These are phyloP conservation scores for Nakaseomyces bracarensis DNA, from an alignment of 1,139 yeast genomes.

Conservation along the genomic window DNA sequence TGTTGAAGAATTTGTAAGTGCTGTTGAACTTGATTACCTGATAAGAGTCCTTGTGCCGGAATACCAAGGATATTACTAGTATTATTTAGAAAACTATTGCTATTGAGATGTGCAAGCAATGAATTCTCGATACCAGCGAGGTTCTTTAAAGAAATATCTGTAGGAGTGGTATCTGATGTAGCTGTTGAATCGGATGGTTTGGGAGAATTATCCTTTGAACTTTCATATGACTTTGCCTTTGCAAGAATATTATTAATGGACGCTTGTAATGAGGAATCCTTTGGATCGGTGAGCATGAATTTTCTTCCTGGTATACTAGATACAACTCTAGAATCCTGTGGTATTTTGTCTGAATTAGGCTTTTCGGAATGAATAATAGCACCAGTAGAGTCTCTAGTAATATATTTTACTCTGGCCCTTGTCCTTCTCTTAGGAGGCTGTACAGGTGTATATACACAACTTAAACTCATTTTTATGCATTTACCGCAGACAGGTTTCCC, in stretches of 20 bases:
- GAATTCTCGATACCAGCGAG: constrained; percentile 5
- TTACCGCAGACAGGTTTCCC: constrained; percentile 69
- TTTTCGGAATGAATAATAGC: constrained; percentile 4
- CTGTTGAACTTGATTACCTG: constrained; percentile 6
- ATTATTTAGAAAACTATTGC: constrained; percentile 1
- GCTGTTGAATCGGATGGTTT: neutral
- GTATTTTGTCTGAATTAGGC: constrained; percentile 1
- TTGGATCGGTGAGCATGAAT: constrained; percentile 5
- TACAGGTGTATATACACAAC: constrained; percentile 50
- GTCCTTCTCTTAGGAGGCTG: constrained; percentile 16
- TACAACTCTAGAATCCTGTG: neutral
- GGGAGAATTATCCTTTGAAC: neutral
- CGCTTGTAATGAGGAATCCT: constrained; percentile 1
- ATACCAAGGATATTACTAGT: constrained; percentile 3
- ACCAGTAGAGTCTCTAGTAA: constrained; percentile 14
- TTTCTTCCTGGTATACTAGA: constrained; percentile 1
- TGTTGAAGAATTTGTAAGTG: constrained; percentile 4
- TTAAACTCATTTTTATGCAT: constrained; percentile 68
- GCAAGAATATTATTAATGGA: constrained; percentile 4
- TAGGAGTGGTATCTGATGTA: neutral
- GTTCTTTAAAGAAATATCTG: constrained; percentile 1
- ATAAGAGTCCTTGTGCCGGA: neutral
- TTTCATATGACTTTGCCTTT: neutral
- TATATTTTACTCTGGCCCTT: constrained; percentile 16
- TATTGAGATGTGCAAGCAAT: neutral